Base-by-base conservation (phyloP, 805 yeast species). In the Myxozyma melibiosi region DNA sequence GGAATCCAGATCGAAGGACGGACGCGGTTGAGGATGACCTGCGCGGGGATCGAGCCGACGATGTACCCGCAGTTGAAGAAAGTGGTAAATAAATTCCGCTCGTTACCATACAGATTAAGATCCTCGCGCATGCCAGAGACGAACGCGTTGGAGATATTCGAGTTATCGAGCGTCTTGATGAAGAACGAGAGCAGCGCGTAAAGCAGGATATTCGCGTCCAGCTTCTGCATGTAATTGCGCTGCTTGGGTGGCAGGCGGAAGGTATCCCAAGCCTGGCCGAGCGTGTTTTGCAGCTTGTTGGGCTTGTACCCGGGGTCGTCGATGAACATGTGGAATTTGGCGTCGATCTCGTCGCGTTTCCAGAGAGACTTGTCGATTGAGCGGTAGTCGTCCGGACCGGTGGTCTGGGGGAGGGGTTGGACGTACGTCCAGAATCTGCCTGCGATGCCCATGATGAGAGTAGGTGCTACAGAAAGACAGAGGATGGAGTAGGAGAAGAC, bases 61-160 rank as follows among this genome's bases (percentile, higher is more conserved):
- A 80, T 79, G 57, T 78, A 73, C 2, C 80, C 81, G n/a, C 68
- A 38, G 34, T 58, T 58, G 57, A 55, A 51, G 18, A 45, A 48
- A 1, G 63, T 57, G 27, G 63, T 54, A 37, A 57, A 53, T 34
- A 56, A 34, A 30, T 59, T 57, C n/a, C 58, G 48, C 43, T 59
- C 56, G n/a, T 57, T 52, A n/a, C 62, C 58, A 30, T 57, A 48
- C 4, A 59, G 42, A 6, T 20, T 74, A 38, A 85, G 71, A 47
- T 76, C 84, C 62, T 55, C 82, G 57, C 78, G 70, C 81, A 86
- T 76, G 25, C 88, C 86, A n/a, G 84, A 78, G 45, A 83, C 84
- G 65, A 83, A 85, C 1, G 89, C 89, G 65, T 84, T 83, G 58
- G 78, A 77, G 56, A 82, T 73, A 67, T 85, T 85, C 37, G 82